phyloP scores from a whole-genome alignment of 345 rosid genomes.

The Eucalyptus cloeziana region DNA sequence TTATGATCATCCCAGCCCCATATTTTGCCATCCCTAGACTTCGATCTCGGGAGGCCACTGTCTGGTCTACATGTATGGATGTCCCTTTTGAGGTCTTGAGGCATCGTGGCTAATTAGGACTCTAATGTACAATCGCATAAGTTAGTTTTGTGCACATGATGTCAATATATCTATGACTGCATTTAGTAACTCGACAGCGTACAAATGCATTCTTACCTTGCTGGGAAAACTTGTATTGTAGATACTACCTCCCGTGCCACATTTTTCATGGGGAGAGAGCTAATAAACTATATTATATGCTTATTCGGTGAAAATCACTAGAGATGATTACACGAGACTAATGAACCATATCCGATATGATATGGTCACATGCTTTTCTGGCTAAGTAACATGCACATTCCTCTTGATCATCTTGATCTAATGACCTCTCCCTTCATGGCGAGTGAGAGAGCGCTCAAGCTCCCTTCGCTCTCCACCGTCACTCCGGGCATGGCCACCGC shows the following conservation, averaged over 20 bases:
- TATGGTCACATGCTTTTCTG: not conserved
- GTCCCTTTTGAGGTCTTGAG: not conserved
- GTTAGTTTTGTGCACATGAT: not conserved
- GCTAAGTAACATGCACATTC: not conserved
- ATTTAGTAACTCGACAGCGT: not conserved
- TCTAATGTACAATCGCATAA: not conserved
- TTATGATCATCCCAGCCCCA: not conserved
- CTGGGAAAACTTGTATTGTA: not conserved
- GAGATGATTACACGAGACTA: not conserved
- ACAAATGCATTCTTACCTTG: not conserved
- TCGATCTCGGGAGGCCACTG: not conserved
- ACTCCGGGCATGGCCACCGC: slow-evolving; percentile 56
- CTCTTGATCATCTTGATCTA: not conserved
- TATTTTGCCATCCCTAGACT: not conserved
- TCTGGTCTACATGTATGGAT: not conserved
- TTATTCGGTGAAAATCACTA: not conserved
- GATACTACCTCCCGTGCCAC: not conserved
- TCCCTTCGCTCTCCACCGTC: slow-evolving; percentile 35
- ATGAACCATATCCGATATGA: not conserved
- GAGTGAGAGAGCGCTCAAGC: slow-evolving; percentile 27
- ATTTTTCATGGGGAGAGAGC: not conserved
- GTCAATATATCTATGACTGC: not conserved
- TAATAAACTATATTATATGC: not conserved
- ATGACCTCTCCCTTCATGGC: slow-evolving; percentile 54
- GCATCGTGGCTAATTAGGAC: not conserved